Evolutionary conservation across 2,329 filamentous ascomycete species (phyloP).

Genomic region (Alternaria ethzedia): DNA sequence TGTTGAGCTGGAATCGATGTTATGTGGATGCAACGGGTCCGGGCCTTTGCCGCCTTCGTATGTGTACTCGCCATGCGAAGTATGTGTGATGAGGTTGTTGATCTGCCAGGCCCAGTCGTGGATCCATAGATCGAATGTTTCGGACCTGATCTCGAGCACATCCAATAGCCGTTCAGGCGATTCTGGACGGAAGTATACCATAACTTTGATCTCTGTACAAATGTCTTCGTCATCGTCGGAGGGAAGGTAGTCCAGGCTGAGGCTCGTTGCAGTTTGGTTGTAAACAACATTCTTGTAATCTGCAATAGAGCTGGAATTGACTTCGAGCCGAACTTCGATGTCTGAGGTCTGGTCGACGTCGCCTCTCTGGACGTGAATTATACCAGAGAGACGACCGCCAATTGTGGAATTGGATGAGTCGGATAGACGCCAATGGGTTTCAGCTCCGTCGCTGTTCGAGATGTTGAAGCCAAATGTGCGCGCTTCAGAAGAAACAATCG

Average conservation of each 20-base stretch:
- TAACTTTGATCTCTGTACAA: background rate
- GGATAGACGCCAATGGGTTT: background rate
- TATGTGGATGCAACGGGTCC: background rate
- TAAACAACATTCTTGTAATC: background rate
- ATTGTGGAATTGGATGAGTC: background rate
- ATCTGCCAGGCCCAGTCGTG: background rate
- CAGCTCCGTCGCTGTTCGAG: background rate
- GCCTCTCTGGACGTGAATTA: background rate
- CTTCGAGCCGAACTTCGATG: background rate
- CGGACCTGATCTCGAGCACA: background rate
- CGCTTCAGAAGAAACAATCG: background rate
- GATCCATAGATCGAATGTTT: background rate
- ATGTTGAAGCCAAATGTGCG: background rate
- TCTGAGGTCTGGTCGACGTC: background rate
- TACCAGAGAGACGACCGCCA: background rate
- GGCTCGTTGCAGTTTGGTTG: background rate
- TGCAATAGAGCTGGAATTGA: background rate
- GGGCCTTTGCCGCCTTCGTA: background rate
- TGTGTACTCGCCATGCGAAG: background rate
- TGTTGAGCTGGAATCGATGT: background rate
- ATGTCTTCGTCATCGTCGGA: background rate
- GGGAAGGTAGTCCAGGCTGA: background rate
- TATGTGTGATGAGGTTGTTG: background rate
- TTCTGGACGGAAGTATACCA: background rate
- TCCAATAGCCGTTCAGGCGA: background rate